Evolutionary conservation across 768 basidiomycete genomes (phyloP).

Genomic region (Mrakia gelida): DNA sequence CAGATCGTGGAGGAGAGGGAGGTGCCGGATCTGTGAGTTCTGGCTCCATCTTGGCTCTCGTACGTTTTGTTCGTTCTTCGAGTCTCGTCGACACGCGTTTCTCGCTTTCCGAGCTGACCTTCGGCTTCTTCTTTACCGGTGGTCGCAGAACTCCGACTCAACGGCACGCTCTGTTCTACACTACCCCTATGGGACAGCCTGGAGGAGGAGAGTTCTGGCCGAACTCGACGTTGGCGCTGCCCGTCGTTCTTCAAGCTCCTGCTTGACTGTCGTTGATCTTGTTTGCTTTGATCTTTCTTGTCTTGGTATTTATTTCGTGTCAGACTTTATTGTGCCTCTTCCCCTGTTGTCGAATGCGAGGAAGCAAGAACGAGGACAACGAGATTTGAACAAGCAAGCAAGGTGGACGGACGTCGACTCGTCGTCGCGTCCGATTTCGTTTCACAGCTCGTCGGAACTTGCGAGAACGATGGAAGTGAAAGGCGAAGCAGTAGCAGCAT

Average conservation of each 20-base stretch:
- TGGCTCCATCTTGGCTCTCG: background rate
- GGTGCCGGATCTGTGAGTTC: slow-evolving; percentile 18
- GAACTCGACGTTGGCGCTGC: background rate
- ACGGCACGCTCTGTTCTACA: background rate
- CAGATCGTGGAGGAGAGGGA: background rate
- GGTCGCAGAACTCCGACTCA: background rate
- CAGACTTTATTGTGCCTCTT: no score
- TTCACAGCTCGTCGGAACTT: no score
- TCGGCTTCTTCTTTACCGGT: background rate
- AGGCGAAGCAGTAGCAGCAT: background rate
- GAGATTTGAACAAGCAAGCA: no score
- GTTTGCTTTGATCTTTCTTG: no score
- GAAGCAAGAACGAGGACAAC: no score
- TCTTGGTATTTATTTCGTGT: no score
- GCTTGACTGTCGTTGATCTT: no score
- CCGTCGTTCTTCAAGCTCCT: background rate
- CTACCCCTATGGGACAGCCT: background rate
- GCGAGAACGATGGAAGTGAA: no score
- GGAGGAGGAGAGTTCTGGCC: background rate
- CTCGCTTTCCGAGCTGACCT: background rate
- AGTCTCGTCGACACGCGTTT: background rate
- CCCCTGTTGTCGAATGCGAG: no score
- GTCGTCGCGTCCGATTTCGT: no score
- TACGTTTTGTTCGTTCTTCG: no score
- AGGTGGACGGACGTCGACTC: no score